These are phyloP conservation scores for Eremothecium cymbalariae DNA, from an alignment of 1,139 yeast genomes.

Conservation along the genomic window DNA sequence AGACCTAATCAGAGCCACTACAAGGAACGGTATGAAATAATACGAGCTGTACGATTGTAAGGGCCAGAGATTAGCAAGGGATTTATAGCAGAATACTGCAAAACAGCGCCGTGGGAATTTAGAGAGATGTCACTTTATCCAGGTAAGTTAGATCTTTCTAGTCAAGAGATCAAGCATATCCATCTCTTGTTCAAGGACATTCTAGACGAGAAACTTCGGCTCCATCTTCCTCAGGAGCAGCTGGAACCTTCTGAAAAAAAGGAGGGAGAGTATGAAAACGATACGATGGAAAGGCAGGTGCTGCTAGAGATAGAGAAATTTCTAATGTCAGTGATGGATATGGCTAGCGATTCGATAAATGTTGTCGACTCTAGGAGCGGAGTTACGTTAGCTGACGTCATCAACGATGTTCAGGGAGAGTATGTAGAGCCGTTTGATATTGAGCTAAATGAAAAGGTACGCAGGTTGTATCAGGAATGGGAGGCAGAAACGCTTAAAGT, in stretches of 20 bases:
- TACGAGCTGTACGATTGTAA: too few relatives aligned
- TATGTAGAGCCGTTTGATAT: slow-evolving; percentile 58
- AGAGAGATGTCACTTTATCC: slow-evolving; percentile 7
- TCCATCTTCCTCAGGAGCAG: slow-evolving; percentile 17
- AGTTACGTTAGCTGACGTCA: slow-evolving; percentile 13
- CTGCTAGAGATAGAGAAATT: slow-evolving; percentile 39
- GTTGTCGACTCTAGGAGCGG: slow-evolving; percentile 34
- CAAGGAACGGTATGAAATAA: too few relatives aligned
- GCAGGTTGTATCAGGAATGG: slow-evolving; percentile 45
- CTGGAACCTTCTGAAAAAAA: slow-evolving; percentile 9
- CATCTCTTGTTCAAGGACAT: slow-evolving; percentile 25
- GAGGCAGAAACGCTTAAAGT: slow-evolving; percentile 51
- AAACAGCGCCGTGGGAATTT: too few relatives aligned
- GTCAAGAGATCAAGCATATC: slow-evolving; percentile 24
- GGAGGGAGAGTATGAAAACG: slow-evolving; percentile 10
- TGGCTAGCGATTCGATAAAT: slow-evolving; percentile 41
- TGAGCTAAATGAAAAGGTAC: slow-evolving; percentile 45
- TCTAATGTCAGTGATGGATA: slow-evolving; percentile 42
- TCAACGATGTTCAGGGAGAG: slow-evolving; percentile 18
- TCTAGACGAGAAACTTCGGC: slow-evolving; percentile 19
- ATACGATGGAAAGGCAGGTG: slow-evolving; percentile 37
- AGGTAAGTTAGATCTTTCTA: slow-evolving; percentile 22
- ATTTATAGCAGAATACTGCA: too few relatives aligned
- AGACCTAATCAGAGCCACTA: too few relatives aligned
- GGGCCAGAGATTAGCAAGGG: too few relatives aligned